These are phyloP conservation scores for Sugiyamaella grinbergsii DNA, from an alignment of 1,139 yeast genomes.

Conservation along the genomic window DNA sequence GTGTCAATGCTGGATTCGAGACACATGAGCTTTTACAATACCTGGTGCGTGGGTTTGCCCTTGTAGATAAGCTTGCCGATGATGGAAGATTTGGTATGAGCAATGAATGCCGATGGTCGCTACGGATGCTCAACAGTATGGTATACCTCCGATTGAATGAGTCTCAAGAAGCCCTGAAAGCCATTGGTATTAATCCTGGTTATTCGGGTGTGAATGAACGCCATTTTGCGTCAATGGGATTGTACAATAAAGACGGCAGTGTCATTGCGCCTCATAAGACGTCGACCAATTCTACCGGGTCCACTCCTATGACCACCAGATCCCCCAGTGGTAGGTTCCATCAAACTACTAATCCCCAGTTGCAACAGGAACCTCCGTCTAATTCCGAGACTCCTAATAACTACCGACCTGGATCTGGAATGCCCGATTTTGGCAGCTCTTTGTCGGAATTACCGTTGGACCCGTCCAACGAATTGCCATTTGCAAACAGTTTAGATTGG, in stretches of 20 bases:
- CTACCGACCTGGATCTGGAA: slow-evolving; percentile 5
- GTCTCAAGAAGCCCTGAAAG: slow-evolving; percentile 42
- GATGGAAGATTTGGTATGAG: slow-evolving; percentile 59
- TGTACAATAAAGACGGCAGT: slow-evolving; percentile 28
- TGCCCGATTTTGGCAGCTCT: slow-evolving; percentile 4
- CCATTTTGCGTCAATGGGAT: slow-evolving; percentile 44
- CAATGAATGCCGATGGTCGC: slow-evolving; percentile 64
- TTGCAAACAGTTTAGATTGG: slow-evolving; percentile 34
- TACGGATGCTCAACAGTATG: slow-evolving; percentile 58
- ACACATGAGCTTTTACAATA: slow-evolving; percentile 31
- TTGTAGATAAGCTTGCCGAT: slow-evolving; percentile 45
- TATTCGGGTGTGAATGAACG: slow-evolving; percentile 55
- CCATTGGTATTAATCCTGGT: slow-evolving; percentile 59
- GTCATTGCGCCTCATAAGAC: slow-evolving; percentile 21
- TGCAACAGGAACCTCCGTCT: background rate
- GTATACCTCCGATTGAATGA: slow-evolving; percentile 51
- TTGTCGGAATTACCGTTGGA: background rate
- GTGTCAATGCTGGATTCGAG: slow-evolving; percentile 49
- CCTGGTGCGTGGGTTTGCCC: slow-evolving; percentile 34
- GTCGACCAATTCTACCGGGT: slow-evolving; percentile 1
- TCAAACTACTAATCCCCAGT: slow-evolving; percentile 4
- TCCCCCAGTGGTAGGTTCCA: slow-evolving; percentile 10
- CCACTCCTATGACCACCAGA: background rate
- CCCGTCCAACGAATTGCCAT: background rate
- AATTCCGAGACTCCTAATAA: too few relatives aligned